phyloP scores from a whole-genome alignment of 1,284 basidiomycete genomes.

The Apiotrichum mycotoxinovorans region DNA sequence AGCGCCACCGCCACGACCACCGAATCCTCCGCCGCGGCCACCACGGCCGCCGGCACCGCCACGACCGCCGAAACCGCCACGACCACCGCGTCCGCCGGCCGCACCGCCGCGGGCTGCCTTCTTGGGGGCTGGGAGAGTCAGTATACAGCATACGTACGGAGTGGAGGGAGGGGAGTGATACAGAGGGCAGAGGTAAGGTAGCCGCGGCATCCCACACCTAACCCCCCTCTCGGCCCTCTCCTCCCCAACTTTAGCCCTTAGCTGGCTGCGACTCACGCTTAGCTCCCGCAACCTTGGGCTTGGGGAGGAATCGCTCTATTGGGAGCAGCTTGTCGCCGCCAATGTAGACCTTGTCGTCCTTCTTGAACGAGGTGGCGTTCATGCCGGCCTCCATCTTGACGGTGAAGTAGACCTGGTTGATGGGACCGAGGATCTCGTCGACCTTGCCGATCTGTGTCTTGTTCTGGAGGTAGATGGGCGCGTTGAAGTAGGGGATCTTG shows the following conservation, averaged over 20 bases:
- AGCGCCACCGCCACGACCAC: constrained; percentile 13
- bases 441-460: constrained; percentile 92
- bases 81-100: constrained; percentile 10
- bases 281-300: constrained; percentile 75
- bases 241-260: no score
- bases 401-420: constrained; percentile 98
- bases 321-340: constrained; percentile 93
- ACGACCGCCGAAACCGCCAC: not conserved
- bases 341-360: constrained; percentile 97
- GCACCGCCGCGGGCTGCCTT: constrained; percentile 7
- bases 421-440: constrained; percentile 80
- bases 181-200: not conserved
- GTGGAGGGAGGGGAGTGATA: not conserved
- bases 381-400: constrained; percentile 97
- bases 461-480: constrained; percentile 97
- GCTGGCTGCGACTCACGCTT: constrained; percentile 55
- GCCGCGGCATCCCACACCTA: no score
- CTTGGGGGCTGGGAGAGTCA: not conserved
- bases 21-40: constrained; percentile 8
- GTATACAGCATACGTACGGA: not conserved
- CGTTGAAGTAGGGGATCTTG: constrained; percentile 98
- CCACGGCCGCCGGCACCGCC: constrained; percentile 3
- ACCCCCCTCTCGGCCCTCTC: not conserved
- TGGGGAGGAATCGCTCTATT: constrained; percentile 94
- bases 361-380: constrained; percentile 92